Evolutionary conservation across 2,329 filamentous ascomycete genomes (phyloP), one percentile per base, ranked within the genome.

Genomic region (Penicillium decumbens): DNA sequence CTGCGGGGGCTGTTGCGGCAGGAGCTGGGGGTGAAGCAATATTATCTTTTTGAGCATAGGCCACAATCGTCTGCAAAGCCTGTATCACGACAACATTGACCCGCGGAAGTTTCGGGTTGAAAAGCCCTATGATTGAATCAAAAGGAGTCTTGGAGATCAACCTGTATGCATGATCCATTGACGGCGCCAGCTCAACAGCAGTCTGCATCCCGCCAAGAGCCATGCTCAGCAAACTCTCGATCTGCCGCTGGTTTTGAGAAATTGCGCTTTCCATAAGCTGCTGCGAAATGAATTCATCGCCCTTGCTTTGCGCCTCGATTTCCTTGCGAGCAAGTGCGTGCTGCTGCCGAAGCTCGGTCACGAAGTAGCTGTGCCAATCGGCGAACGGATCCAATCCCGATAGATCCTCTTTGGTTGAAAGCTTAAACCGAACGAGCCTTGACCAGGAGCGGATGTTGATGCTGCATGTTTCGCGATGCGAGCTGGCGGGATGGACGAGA

Each of bases 391-490:
- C 68, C 4, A 80, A 60, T 1, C 69, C 68, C 2, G 65, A 63
- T 1, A 69, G 59, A 13, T 75, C 68, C 58, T 82, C 80, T 6
- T 74, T 57, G 0, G 72, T 77, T 0, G 79, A 80, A 13, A 81
- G 57, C 51, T 83, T 81, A 54, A 79, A 84, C n/a, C 71, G 71
- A 18, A 76, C 68, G 18, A 84, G 69, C 54, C 77, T 77, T n/a
- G 73, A 64, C 81, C 81, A 84, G 24, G 80, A 73, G 35, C 75
- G 75, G 5, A 84, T 72, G 53, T 75, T 83, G 35, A 84, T 73
- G 44, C 75, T 77, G 63, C 80, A 83, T 4, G 79, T 80, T 67
- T 82, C 80, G 44, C 74, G 72, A 64, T 84, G 81, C 9, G 81
- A 83, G 13, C 59, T 74, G 12, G 75, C 69, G 50, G 81, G 78